A percentile compares a stretch with the other conserved stretches of the same genome.
Conservation (phyloP, 108 stramenopile species). For the Nitzschia palea region DNA sequence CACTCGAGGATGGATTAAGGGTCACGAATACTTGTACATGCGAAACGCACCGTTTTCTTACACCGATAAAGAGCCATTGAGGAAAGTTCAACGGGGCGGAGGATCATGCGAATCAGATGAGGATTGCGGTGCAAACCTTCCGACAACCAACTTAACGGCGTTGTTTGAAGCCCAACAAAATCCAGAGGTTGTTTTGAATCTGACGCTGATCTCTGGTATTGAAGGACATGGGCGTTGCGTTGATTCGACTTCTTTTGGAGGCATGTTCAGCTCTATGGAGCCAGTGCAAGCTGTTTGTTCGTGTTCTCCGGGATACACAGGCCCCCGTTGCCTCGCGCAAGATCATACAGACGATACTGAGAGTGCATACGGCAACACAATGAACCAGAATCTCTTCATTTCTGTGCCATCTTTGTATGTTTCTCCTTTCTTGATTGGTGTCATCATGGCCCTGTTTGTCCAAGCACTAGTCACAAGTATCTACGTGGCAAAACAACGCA, state of each 20-base stretch:
- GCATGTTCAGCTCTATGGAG: constrained; percentile 11
- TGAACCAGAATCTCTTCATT: constrained; percentile 21
- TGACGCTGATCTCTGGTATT: not conserved
- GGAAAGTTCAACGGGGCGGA: constrained; percentile 71
- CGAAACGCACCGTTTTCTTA: constrained; percentile 71
- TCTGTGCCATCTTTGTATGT: constrained; percentile 22
- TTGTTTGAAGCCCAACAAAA: constrained; percentile 12
- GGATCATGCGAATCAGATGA: constrained; percentile 65
- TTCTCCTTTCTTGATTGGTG: constrained; percentile 28
- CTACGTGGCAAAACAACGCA: not conserved
- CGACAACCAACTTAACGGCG: constrained; percentile 31
- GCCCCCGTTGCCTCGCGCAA: constrained; percentile 74
- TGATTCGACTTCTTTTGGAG: constrained; percentile 14
- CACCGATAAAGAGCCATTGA: constrained; percentile 68
- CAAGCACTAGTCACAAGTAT: not conserved
- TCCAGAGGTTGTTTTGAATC: constrained; percentile 1
- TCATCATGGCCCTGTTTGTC: constrained; percentile 10
- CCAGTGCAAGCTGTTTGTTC: constrained; percentile 44
- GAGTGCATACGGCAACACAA: constrained; percentile 50
- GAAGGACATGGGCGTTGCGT: constrained; percentile 7
- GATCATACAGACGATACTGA: constrained; percentile 61
- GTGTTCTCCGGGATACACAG: constrained; percentile 78
- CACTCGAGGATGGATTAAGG: constrained; percentile 87
- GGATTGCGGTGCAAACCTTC: constrained; percentile 73
- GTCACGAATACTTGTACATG: constrained; percentile 83